Evolutionary conservation across 257 asterid genomes (phyloP).

Genomic region (Scutellaria baicalensis): DNA sequence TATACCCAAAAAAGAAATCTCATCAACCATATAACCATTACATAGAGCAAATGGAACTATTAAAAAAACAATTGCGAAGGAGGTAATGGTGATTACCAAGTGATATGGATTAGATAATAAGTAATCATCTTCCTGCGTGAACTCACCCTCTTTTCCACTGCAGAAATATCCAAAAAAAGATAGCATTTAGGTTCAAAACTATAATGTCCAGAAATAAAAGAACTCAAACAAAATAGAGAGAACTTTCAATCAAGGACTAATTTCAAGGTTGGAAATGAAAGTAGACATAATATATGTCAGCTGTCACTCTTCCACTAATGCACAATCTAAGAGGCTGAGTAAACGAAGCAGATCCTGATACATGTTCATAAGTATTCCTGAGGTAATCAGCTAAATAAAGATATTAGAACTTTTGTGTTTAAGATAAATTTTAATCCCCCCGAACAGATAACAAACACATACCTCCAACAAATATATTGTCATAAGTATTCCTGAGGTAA

Average conservation of each 20-base stretch:
- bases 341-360: not conserved
- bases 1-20: not conserved
- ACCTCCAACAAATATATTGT: too few species aligned
- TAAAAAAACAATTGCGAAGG: not conserved
- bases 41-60: not conserved
- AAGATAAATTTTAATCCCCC: not conserved
- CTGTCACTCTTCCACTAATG: not conserved
- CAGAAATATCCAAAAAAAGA: slow-evolving; percentile 19
- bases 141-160: slow-evolving; percentile 87
- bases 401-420: not conserved
- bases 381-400: not conserved
- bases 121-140: slow-evolving; percentile 82
- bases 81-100: slow-evolving; percentile 51
- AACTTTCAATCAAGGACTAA: not conserved
- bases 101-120: slow-evolving; percentile 89
- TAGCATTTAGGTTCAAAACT: not conserved
- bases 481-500: too few species aligned
- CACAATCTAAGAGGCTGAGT: not conserved
- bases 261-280: not conserved
- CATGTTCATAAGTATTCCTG: not conserved
- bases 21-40: not conserved
- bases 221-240: not conserved
- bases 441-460: too few species aligned
- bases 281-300: not conserved
- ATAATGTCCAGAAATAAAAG: not conserved